phyloP scores from a whole-genome alignment of 2,329 filamentous ascomycete species.

The Verticillium dahliae region DNA sequence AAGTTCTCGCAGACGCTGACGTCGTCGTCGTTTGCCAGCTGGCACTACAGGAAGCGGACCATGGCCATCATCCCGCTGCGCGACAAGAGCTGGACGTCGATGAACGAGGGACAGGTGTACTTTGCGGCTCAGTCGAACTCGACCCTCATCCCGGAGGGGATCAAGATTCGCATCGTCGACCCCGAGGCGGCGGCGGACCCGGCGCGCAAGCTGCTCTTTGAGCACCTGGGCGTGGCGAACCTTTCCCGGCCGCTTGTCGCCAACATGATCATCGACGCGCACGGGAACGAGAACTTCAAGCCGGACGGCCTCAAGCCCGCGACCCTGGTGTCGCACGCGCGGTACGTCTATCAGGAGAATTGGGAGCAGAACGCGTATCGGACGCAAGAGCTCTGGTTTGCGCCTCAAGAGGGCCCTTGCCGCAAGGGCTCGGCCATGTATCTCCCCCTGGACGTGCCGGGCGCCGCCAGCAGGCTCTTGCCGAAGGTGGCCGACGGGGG shows the following conservation, averaged over 20 bases:
- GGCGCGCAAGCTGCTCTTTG: background rate
- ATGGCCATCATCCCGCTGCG: constrained; percentile 5
- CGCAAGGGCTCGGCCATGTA: background rate
- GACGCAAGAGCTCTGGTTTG: constrained; percentile 1
- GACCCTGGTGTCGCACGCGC: background rate
- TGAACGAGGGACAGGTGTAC: background rate
- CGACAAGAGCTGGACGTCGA: constrained; percentile 2
- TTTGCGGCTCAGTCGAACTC: background rate
- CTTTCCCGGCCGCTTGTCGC: background rate
- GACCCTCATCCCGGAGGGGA: background rate
- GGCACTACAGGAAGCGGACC: background rate
- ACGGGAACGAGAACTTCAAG: background rate
- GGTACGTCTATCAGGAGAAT: background rate
- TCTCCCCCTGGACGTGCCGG: background rate
- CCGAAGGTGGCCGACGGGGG: background rate
- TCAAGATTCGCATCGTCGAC: constrained; percentile 3
- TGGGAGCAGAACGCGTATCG: background rate
- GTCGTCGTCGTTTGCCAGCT: background rate
- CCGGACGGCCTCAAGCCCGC: background rate
- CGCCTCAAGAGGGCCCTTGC: background rate
- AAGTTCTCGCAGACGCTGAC: background rate
- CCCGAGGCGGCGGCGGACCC: background rate
- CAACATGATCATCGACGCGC: background rate
- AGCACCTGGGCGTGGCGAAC: background rate
- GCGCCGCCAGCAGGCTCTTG: background rate